Evolutionary conservation across 352 stramenopile species (phyloP), one percentile per base, ranked within the genome.

Genomic region (Ophiocytium majus): DNA sequence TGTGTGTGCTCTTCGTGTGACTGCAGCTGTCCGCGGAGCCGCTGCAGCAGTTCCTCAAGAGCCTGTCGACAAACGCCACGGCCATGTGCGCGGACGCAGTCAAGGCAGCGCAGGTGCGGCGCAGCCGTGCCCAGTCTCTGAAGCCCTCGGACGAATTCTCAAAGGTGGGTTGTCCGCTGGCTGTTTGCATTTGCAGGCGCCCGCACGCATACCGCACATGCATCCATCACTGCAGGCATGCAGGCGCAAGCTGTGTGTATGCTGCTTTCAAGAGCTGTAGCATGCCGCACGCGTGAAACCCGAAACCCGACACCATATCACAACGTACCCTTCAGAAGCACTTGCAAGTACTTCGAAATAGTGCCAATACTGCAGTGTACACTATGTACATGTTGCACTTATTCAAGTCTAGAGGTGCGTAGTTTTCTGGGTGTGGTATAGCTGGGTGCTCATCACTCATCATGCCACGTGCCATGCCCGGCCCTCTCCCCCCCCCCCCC

Each of bases 121-220:
- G 36, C 31, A 50, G 36, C 23, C 37, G 32, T 31, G 75, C 75
- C 10, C 34, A 37, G 31, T 0, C 19, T 5, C 36, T 81, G 5
- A 81, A 81, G 32, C 75, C 75, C 19, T 50, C 75, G 5, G 75
- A 81, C 36, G 75, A 81, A 10, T 81, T 81, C 36, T 81, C 75
- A 81, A 81, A 81, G 36, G 75, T 43, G 50, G 32, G 75, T 37
- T 17, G 17, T 17, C 31, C 5, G 10, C 5, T 76, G 5, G 10
- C 34, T 34, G 19, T 19, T 66, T 66, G 5, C 17, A 37, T 17
- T 37, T 37, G 34, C 5, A 76, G 5, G 5, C 64, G 5, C 31
- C 64, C 64, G 17, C 64, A 76, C 5, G 17, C 17, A 76, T 37
- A 76, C 64, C 34, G 5, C 5, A 17, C 64, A 76, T 5, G 64